A percentile compares a stretch with the other conserved stretches of the same genome.
These are phyloP conservation scores for Fusarium udum DNA, from an alignment of 2,329 filamentous ascomycete genomes.

Conservation along the genomic window DNA sequence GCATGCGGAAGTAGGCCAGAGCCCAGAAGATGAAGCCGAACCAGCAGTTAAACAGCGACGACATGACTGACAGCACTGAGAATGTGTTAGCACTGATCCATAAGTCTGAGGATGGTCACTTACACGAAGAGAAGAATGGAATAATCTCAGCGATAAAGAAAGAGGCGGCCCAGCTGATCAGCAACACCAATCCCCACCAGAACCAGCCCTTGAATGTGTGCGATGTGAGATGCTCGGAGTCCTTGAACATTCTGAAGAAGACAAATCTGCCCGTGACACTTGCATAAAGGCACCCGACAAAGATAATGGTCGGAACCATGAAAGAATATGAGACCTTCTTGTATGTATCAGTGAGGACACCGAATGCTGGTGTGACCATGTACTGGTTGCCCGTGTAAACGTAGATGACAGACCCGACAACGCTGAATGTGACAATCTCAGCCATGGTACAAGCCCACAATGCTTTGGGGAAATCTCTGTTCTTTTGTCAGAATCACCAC, in stretches of 20 bases:
- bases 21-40: slow-evolving; percentile 97
- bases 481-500: neutral
- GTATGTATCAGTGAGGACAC: slow-evolving; percentile 78
- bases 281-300: slow-evolving; percentile 88
- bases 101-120: slow-evolving; percentile 31
- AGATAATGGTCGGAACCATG: slow-evolving; percentile 94
- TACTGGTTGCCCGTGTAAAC: slow-evolving; percentile 88
- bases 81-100: neutral
- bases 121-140: slow-evolving; percentile 85
- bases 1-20: slow-evolving; percentile 80
- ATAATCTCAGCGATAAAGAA: slow-evolving; percentile 93
- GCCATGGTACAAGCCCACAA: slow-evolving; percentile 89
- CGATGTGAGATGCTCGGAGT: slow-evolving; percentile 78
- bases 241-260: slow-evolving; percentile 87
- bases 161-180: slow-evolving; percentile 76
- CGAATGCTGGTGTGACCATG: slow-evolving; percentile 87
- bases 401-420: slow-evolving; percentile 84
- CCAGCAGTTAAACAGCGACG: slow-evolving; percentile 88
- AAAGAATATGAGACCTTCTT: slow-evolving; percentile 92
- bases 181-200: slow-evolving; percentile 77
- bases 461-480: slow-evolving; percentile 87
- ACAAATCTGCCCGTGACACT: slow-evolving; percentile 89
- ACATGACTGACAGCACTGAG: slow-evolving; percentile 73
- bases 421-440: slow-evolving; percentile 83
- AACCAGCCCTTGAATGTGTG: slow-evolving; percentile 86